A percentile compares a stretch with the other conserved stretches of the same genome.
Evolutionary conservation across 2,329 filamentous ascomycete species (phyloP).

Genomic region (Curvularia sp.): DNA sequence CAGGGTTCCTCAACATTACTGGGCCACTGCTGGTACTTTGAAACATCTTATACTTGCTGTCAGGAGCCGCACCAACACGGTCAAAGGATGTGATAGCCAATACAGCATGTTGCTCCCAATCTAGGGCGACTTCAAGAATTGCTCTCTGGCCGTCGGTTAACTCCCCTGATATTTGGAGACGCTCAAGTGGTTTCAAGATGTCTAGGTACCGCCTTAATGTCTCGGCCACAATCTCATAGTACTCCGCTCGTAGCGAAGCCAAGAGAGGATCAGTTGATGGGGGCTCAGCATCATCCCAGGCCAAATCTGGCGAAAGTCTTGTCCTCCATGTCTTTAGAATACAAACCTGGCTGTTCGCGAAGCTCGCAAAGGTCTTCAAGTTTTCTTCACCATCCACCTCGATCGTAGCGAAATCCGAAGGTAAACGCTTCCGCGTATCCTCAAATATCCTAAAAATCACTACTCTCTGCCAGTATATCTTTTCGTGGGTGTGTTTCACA

Average conservation of each 20-base stretch:
- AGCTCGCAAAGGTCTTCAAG: too few species aligned
- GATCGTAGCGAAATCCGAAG: too few species aligned
- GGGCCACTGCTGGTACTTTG: too few species aligned
- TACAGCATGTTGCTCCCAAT: not conserved
- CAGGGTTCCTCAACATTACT: not conserved
- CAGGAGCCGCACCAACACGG: not conserved
- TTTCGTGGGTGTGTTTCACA: too few species aligned
- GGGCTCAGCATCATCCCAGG: not conserved
- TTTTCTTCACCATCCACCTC: too few species aligned
- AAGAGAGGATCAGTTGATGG: conserved; percentile 5
- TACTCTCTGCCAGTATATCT: too few species aligned
- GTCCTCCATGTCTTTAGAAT: too few species aligned
- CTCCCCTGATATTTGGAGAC: not conserved
- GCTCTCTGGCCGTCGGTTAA: not conserved
- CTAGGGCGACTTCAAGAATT: not conserved
- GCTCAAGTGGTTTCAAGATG: not conserved
- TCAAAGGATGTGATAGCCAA: not conserved
- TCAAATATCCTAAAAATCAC: too few species aligned
- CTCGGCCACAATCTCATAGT: not conserved
- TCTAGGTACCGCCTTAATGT: not conserved
- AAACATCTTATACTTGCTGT: too few species aligned
- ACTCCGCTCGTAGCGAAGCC: conserved; percentile 7
- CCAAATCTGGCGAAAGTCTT: too few species aligned
- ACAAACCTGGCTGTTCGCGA: too few species aligned
- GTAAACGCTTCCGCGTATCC: too few species aligned